phyloP scores from a whole-genome alignment of 1,284 basidiomycete species.

The Athelia sp. region DNA sequence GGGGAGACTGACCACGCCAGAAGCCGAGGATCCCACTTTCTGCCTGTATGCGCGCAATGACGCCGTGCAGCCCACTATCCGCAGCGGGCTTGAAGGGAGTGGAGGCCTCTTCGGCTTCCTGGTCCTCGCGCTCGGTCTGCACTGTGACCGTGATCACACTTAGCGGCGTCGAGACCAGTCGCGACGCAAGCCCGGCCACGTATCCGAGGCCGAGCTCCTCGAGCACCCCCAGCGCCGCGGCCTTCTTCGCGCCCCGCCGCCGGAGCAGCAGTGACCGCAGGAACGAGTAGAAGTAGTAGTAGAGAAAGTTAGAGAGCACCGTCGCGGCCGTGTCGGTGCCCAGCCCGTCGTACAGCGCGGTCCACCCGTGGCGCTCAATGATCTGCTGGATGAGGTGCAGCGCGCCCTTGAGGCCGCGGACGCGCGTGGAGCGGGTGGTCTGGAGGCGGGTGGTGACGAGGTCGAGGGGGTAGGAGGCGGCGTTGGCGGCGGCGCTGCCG shows the following conservation, averaged over 20 bases:
- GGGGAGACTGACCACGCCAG: slow-evolving; percentile 43
- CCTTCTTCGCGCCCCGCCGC: slow-evolving; percentile 12
- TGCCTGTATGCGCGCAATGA: slow-evolving; percentile 37
- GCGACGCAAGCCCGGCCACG: slow-evolving; percentile 46
- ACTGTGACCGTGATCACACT: slow-evolving; percentile 47
- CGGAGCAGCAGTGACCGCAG: slow-evolving; percentile 23
- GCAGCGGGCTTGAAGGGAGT: slow-evolving; percentile 9
- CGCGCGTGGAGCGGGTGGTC: slow-evolving; percentile 21
- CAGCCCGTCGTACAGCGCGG: slow-evolving; percentile 45
- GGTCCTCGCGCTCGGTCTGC: slow-evolving; percentile 34
- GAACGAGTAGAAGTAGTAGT: slow-evolving; percentile 41
- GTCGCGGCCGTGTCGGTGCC: slow-evolving; percentile 47
- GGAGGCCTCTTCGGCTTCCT: slow-evolving; percentile 21
- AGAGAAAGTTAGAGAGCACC: slow-evolving; percentile 47
- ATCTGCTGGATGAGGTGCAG: slow-evolving; percentile 26
- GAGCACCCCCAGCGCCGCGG: slow-evolving; percentile 23
- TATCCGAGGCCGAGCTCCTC: slow-evolving; percentile 50
- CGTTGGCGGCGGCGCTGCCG: slow-evolving; percentile 48
- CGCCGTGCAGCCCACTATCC: slow-evolving; percentile 18
- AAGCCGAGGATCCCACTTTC: slow-evolving; percentile 46
- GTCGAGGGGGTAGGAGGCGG: slow-evolving; percentile 49
- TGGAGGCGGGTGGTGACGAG: slow-evolving; percentile 44
- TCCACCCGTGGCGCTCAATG: slow-evolving; percentile 32
- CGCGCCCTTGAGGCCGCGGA: slow-evolving; percentile 19
- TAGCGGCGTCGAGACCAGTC: slow-evolving; percentile 48